Evolutionary conservation across 257 asterid species (phyloP).

Genomic region (Lycium barbarum): DNA sequence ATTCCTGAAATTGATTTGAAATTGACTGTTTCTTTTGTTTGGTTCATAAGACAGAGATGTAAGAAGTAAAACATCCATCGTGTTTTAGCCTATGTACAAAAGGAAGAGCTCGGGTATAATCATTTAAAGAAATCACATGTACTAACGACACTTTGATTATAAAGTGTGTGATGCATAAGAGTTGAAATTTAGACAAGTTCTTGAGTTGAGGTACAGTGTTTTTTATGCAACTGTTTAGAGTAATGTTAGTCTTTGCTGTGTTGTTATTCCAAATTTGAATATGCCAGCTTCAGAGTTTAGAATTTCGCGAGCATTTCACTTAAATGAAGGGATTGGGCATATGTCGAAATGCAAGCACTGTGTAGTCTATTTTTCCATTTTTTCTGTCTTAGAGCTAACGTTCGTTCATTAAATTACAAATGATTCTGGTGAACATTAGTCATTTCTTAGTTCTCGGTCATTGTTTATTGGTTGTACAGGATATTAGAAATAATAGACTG

Average conservation of each 20-base stretch:
- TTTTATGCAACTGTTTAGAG: not conserved
- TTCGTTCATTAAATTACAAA: not conserved
- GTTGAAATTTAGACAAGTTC: not conserved
- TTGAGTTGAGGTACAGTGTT: not conserved
- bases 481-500: no score
- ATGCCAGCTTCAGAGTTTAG: not conserved
- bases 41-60: not conserved
- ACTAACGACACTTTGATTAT: not conserved
- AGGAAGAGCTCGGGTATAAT: not conserved
- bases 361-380: not conserved
- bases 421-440: not conserved
- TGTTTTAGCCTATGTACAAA: not conserved
- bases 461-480: no score
- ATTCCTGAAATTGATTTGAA: no score
- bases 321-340: not conserved
- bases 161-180: not conserved
- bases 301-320: not conserved
- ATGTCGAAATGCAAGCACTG: not conserved
- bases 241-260: not conserved
- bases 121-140: no score
- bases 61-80: no score
- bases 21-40: no score
- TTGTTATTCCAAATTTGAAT: not conserved
- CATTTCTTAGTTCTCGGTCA: not conserved
- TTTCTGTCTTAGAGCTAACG: not conserved